A percentile compares a stretch with the other conserved stretches of the same genome.
These are phyloP conservation scores for Evernia prunastri DNA, from an alignment of 495 filamentous ascomycete species.

Conservation along the genomic window DNA sequence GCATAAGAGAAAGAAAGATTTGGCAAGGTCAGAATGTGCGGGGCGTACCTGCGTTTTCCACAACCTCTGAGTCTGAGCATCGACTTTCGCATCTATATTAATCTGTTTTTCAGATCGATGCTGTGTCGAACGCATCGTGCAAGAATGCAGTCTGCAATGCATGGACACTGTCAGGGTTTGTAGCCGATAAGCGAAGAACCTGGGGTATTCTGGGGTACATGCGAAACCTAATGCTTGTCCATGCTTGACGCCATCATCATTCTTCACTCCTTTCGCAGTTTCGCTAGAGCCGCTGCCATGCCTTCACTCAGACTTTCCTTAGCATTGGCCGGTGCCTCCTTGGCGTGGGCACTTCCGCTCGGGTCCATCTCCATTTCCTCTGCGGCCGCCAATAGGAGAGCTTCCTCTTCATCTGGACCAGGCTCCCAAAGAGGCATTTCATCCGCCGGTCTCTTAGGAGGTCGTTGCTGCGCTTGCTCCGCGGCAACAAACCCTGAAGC, in stretches of 20 bases:
- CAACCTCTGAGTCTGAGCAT: neutral
- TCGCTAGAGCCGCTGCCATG: slow-evolving; percentile 52
- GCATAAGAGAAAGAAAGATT: neutral
- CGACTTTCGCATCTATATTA: neutral
- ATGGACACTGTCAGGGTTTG: neutral
- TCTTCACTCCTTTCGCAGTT: slow-evolving; percentile 38
- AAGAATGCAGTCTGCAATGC: neutral
- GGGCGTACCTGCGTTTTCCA: neutral
- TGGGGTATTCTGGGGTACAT: neutral
- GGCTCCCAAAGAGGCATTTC: slow-evolving; percentile 27
- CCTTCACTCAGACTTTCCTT: slow-evolving; percentile 44
- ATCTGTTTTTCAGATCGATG: neutral
- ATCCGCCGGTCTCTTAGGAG: slow-evolving; percentile 29
- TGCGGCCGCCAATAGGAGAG: slow-evolving; percentile 37
- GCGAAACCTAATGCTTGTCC: neutral
- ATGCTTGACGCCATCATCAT: neutral
- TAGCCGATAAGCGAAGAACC: slow-evolving; percentile 1
- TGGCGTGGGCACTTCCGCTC: neutral
- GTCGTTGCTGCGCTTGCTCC: slow-evolving; percentile 27
- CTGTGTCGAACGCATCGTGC: neutral
- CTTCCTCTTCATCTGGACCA: slow-evolving; percentile 37
- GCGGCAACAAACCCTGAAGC: slow-evolving; percentile 15
- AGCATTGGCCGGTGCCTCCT: slow-evolving; percentile 19
- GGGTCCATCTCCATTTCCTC: slow-evolving; percentile 30
- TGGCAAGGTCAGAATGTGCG: neutral